Percentiles rank a stretch among this genome's conserved stretches.
Conservation (phyloP, 1,284 basidiomycete genomes). For the Ustilago trichophora region DNA sequence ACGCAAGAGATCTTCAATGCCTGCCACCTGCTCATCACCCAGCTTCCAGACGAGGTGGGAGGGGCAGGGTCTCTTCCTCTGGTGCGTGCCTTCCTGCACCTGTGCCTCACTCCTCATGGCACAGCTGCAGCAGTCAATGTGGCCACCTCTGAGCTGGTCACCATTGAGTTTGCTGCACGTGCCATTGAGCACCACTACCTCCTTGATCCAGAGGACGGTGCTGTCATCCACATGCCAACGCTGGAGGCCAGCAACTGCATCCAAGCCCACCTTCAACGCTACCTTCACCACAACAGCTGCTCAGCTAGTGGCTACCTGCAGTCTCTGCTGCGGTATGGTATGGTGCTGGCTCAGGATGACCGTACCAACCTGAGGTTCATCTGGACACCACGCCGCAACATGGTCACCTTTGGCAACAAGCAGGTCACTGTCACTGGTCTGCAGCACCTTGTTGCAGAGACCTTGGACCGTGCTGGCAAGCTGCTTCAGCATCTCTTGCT, state of each 20-base stretch:
- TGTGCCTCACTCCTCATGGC: neutral
- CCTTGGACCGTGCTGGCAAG: neutral
- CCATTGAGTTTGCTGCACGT: neutral
- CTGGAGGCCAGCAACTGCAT: neutral
- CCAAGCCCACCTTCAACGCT: neutral
- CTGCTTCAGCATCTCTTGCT: slow-evolving; percentile 1
- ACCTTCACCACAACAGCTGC: neutral
- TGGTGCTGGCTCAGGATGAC: neutral
- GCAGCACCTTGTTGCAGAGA: neutral
- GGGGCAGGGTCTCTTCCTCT: neutral
- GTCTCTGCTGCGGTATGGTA: neutral
- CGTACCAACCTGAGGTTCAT: neutral
- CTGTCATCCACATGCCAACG: neutral
- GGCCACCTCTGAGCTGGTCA: neutral
- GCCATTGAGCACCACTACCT: neutral
- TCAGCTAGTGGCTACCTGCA: neutral
- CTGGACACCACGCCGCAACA: neutral
- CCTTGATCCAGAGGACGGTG: neutral
- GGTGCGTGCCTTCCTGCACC: neutral
- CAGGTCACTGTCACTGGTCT: neutral
- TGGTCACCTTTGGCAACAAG: neutral
- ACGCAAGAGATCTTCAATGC: too few species aligned
- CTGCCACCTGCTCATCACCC: neutral
- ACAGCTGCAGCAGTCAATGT: slow-evolving; percentile 1
- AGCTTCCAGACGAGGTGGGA: neutral